phyloP scores from a whole-genome alignment of 768 basidiomycete species.

The Panus rudis region DNA sequence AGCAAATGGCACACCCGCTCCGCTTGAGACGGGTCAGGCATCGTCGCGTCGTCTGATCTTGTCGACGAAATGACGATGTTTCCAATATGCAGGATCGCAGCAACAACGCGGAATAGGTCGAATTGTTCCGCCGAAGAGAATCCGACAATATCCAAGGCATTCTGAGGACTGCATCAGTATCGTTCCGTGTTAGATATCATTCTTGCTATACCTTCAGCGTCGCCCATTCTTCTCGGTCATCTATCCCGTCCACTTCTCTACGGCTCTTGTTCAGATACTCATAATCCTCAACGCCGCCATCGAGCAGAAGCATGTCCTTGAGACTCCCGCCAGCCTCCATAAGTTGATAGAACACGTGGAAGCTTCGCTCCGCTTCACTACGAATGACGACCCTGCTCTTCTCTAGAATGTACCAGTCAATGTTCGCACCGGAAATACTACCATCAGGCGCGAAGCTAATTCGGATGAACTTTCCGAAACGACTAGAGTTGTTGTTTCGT shows the following conservation, averaged over 20 bases:
- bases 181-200: slow-evolving; percentile 80
- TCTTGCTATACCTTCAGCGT: slow-evolving; percentile 69
- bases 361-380: slow-evolving; percentile 83
- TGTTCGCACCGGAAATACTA: slow-evolving; percentile 94
- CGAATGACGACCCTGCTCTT: slow-evolving; percentile 92
- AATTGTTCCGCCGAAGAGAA: slow-evolving; percentile 80
- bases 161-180: slow-evolving; percentile 37
- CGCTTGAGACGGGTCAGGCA: slow-evolving; percentile 79
- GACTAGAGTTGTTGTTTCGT: slow-evolving; percentile 96
- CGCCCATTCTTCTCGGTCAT: slow-evolving; percentile 87
- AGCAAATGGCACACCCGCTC: slow-evolving; percentile 87
- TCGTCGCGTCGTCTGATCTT: slow-evolving; percentile 70
- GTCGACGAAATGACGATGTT: slow-evolving; percentile 81
- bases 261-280: slow-evolving; percentile 89
- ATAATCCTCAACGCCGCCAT: slow-evolving; percentile 71
- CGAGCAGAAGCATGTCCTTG: slow-evolving; percentile 71
- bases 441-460: slow-evolving; percentile 92
- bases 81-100: slow-evolving; percentile 91
- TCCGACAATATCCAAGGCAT: slow-evolving; percentile 84
- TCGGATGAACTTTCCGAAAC: slow-evolving; percentile 96
- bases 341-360: slow-evolving; percentile 96
- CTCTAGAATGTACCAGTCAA: slow-evolving; percentile 98
- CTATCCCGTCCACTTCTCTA: slow-evolving; percentile 89
- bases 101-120: slow-evolving; percentile 90
- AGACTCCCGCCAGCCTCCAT: slow-evolving; percentile 68